These are phyloP conservation scores for Hypoxylon sp. DNA, from an alignment of 2,329 filamentous ascomycete species.

Conservation along the genomic window DNA sequence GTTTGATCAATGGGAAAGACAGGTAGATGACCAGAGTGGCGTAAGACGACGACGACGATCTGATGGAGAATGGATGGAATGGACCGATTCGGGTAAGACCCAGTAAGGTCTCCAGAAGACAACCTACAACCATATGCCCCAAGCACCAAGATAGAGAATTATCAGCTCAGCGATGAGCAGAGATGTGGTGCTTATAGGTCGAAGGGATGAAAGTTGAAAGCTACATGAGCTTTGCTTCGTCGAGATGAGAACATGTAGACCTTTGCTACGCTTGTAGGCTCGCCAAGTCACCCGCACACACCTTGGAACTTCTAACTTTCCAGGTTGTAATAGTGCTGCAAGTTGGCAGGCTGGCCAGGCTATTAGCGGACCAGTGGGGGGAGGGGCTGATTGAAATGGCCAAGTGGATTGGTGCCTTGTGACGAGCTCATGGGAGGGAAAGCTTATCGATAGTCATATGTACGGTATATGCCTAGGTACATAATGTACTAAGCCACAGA, in stretches of 20 bases:
- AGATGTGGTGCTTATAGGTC: constrained; percentile 8
- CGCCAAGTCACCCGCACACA: constrained; percentile 42
- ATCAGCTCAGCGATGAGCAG: constrained; percentile 8
- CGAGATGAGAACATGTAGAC: constrained; percentile 19
- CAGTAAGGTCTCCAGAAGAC: constrained; percentile 17
- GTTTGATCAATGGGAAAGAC: constrained; percentile 5
- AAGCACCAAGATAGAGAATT: neutral
- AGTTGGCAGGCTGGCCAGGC: neutral
- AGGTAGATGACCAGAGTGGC: constrained; percentile 12
- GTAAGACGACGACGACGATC: constrained; percentile 15
- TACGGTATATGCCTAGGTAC: neutral
- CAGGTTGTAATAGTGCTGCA: constrained; percentile 14
- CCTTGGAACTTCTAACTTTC: constrained; percentile 16
- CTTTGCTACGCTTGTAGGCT: neutral
- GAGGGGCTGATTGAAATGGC: constrained; percentile 25
- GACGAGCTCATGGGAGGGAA: constrained; percentile 34
- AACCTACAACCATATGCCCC: constrained; percentile 11
- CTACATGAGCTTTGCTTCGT: constrained; percentile 1
- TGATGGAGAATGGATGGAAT: constrained; percentile 12
- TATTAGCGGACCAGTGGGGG: constrained; percentile 22
- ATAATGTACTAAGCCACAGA: neutral
- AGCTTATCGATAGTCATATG: constrained; percentile 31
- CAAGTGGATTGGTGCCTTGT: constrained; percentile 35
- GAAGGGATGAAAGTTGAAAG: constrained; percentile 21
- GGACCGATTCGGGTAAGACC: constrained; percentile 7